Base-by-base conservation (phyloP, 1,139 yeast genomes). In the Kluyveromyces marxianus region DNA sequence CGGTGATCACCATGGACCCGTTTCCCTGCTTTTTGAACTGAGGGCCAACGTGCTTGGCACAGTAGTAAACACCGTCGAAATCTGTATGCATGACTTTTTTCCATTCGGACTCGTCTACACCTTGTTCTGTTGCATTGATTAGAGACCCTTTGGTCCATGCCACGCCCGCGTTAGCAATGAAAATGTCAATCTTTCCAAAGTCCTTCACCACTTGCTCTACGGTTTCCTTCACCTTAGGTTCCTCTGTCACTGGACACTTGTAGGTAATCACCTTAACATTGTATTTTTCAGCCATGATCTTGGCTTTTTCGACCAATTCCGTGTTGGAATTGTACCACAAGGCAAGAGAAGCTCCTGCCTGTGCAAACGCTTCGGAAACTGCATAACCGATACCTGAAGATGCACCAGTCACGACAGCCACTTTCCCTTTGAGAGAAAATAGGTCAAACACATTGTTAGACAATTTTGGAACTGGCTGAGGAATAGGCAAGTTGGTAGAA, bases 141-240 rank as follows among this genome's bases (percentile, higher is more conserved):
- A 80, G 63, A 35, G 81, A 73, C 26, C 95, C 96, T 27, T 79
- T 77, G 34, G 81, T 75, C 95, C 95, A 88, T 29, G 94, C 86
- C 38, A 86, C 79, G 51, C 96, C 96, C 26, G 96, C 96, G 65
- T 88, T 88, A 59, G 95, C 94, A 29, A 88, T 95, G 62, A 87
- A 83, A 30, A 84, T 74, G 62, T 88, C 96, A 56, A 88, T 81
- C 50, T 80, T 78, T 46, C 82, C 82, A 63, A 89, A 88, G 60
- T 87, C 95, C 54, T 70, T 57, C 55, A 74, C 79, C 51, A 82
- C 83, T 59, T 77, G 76, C 34, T 65, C 63, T 46, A 87, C 73
- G 5, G 80, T 77, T 28, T 60, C 57, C 56, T 77, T 79, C 32
- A 86, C 94, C 6, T 72, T 73, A 14, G 74, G 75, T 35, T 79